These are phyloP conservation scores for Vanderwaltozyma verrucispora DNA, from an alignment of 805 yeast genomes.

Conservation along the genomic window DNA sequence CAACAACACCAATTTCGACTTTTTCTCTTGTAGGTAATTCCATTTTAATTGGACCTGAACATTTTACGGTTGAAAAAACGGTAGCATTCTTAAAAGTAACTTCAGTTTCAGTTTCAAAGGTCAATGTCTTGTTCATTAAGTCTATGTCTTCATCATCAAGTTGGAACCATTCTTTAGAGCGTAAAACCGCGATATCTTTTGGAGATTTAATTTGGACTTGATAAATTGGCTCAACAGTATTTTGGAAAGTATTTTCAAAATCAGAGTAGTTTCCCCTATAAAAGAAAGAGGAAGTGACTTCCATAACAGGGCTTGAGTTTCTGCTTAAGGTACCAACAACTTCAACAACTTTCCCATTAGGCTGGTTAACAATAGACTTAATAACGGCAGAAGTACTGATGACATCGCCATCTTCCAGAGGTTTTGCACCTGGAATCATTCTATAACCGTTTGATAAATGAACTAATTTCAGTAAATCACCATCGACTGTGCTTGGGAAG, in stretches of 20 bases:
- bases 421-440: constrained; percentile 86
- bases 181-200: constrained; percentile 86
- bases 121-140: constrained; percentile 67
- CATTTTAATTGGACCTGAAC: constrained; percentile 74
- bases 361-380: constrained; percentile 80
- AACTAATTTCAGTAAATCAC: constrained; percentile 87
- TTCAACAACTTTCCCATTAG: constrained; percentile 91
- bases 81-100: constrained; percentile 69
- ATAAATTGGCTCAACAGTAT: constrained; percentile 77
- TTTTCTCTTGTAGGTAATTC: constrained; percentile 91
- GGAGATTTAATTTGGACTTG: constrained; percentile 61
- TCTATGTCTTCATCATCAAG: constrained; percentile 58
- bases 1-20: constrained; percentile 70
- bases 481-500: constrained; percentile 93
- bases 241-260: constrained; percentile 86
- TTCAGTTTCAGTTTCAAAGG: constrained; percentile 81
- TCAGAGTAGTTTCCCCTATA: constrained; percentile 89
- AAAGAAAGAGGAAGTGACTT: constrained; percentile 89
- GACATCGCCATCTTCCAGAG: constrained; percentile 78
- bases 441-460: constrained; percentile 92
- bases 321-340: constrained; percentile 83
- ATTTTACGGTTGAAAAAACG: constrained; percentile 68
- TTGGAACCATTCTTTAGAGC: constrained; percentile 97
- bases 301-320: constrained; percentile 74
- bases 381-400: constrained; percentile 78